These are phyloP conservation scores for Sequoia sempervirens DNA, from an alignment of 75 land plant species.

Conservation along the genomic window DNA sequence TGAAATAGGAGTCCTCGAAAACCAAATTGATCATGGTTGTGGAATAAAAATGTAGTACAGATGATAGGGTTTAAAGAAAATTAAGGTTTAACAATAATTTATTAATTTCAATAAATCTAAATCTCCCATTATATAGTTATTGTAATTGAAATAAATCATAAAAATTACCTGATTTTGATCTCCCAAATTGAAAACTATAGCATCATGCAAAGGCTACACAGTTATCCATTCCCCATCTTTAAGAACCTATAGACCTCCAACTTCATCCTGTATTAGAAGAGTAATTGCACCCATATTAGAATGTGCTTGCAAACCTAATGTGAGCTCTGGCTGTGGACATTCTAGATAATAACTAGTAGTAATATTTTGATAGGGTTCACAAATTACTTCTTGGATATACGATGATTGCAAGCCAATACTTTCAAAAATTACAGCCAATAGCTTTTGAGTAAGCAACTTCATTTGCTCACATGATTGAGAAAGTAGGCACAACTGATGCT, in stretches of 20 bases:
- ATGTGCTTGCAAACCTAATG: conserved; percentile 80
- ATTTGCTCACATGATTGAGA: conserved; percentile 56
- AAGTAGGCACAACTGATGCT: too few species aligned
- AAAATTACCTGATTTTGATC: conserved; percentile 68
- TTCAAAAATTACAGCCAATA: conserved; percentile 56
- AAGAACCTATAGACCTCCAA: conserved; percentile 69
- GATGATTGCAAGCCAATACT: too few species aligned
- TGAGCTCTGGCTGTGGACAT: conserved; percentile 93
- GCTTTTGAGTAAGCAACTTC: conserved; percentile 47
- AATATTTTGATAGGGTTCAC: conserved; percentile 94
- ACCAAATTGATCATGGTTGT: not conserved
- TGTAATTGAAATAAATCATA: not conserved
- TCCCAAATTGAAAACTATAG: conserved; percentile 66
- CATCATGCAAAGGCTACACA: conserved; percentile 53
- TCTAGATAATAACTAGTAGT: conserved; percentile 86
- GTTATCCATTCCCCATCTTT: conserved; percentile 65
- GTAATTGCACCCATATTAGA: too few species aligned
- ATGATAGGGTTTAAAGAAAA: too few species aligned
- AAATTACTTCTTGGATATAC: too few species aligned
- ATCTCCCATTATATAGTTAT: too few species aligned
- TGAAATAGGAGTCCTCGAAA: not conserved
- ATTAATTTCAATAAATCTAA: too few species aligned
- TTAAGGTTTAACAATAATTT: too few species aligned
- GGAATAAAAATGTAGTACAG: not conserved
- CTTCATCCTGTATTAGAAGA: too few species aligned